Evolutionary conservation across 2,329 filamentous ascomycete genomes (phyloP).

Genomic region (Talaromyces marneffei): DNA sequence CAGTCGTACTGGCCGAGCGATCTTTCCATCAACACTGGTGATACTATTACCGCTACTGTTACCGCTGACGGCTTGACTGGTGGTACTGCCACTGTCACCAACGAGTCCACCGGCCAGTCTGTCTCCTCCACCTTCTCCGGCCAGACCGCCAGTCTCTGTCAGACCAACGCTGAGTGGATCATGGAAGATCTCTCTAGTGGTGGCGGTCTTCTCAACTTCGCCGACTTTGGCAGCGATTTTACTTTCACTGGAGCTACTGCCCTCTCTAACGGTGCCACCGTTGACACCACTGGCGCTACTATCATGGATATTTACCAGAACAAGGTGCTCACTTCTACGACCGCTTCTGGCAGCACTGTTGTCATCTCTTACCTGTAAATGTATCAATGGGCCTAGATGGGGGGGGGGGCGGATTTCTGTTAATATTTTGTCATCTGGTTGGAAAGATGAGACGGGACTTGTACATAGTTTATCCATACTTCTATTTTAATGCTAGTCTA

Average conservation of each 20-base stretch:
- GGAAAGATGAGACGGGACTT: background rate
- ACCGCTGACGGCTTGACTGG: slow-evolving; percentile 37
- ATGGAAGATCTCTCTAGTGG: slow-evolving; percentile 51
- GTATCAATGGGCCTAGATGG: background rate
- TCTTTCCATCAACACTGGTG: slow-evolving; percentile 42
- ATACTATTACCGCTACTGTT: slow-evolving; percentile 40
- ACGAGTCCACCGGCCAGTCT: slow-evolving; percentile 47
- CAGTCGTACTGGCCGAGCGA: slow-evolving; percentile 49
- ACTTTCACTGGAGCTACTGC: slow-evolving; percentile 32
- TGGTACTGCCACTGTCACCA: slow-evolving; percentile 47
- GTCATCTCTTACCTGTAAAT: slow-evolving; percentile 6
- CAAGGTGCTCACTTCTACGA: slow-evolving; percentile 9
- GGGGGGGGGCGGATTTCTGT: background rate
- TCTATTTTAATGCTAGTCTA: slow-evolving; percentile 4
- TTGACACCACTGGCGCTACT: slow-evolving; percentile 11
- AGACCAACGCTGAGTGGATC: slow-evolving; percentile 59
- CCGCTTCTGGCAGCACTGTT: slow-evolving; percentile 9
- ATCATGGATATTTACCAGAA: slow-evolving; percentile 47
- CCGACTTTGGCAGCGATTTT: slow-evolving; percentile 44
- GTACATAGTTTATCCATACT: slow-evolving; percentile 6
- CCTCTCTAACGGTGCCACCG: slow-evolving; percentile 16
- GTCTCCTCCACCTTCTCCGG: slow-evolving; percentile 48
- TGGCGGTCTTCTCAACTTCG: slow-evolving; percentile 39
- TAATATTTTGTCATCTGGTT: background rate
- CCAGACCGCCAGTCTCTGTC: slow-evolving; percentile 38